Conservation (phyloP, 768 basidiomycete genomes). For the Leccinum ochraceum region DNA sequence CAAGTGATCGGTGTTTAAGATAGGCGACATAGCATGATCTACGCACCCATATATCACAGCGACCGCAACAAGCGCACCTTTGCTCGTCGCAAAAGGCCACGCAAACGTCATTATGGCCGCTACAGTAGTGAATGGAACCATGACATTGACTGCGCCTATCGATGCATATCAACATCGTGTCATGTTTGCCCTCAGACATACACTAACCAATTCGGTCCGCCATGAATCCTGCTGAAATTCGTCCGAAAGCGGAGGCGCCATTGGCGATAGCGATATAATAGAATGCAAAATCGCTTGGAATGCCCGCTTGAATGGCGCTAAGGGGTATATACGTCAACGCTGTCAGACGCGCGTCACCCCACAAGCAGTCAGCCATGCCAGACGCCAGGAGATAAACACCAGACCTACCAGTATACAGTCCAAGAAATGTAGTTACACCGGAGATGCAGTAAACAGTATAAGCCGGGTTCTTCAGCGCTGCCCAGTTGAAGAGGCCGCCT, state of each 20-base stretch:
- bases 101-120: constrained; percentile 61
- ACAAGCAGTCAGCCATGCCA: not conserved
- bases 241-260: constrained; percentile 61
- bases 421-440: constrained; percentile 61
- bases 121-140: constrained; percentile 59
- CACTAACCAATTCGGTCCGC: constrained; percentile 54
- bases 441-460: constrained; percentile 62
- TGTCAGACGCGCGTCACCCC: constrained; percentile 20
- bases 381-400: not conserved
- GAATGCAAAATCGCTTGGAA: constrained; percentile 52
- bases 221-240: constrained; percentile 52
- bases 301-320: constrained; percentile 51
- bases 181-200: not conserved
- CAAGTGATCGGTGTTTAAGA: not conserved
- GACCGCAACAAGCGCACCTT: constrained; percentile 50
- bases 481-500: constrained; percentile 62
- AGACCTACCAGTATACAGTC: constrained; percentile 62
- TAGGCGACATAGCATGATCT: not conserved
- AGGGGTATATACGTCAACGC: constrained; percentile 70
- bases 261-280: constrained; percentile 73
- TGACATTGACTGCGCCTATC: constrained; percentile 66
- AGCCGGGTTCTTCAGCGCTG: constrained; percentile 45
- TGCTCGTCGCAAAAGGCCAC: constrained; percentile 65
- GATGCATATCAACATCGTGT: not conserved
- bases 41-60: constrained; percentile 66